Evolutionary conservation across 1,284 basidiomycete genomes (phyloP), one percentile per base, ranked within the genome.

Genomic region (Neolentinus lepideus): DNA sequence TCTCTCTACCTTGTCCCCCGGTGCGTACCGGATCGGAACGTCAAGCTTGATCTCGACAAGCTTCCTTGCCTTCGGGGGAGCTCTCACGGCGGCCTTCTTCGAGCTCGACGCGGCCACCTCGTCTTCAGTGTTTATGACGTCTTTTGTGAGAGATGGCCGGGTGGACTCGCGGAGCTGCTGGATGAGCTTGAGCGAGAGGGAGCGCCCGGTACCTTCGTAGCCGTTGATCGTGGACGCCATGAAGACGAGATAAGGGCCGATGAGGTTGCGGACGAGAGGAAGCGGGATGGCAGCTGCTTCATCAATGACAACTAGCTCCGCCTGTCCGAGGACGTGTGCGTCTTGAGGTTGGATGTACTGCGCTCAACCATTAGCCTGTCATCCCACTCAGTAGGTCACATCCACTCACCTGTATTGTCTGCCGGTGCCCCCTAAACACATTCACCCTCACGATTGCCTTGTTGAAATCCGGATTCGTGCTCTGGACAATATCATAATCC

Each of bases 141-240:
- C 80, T 69, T 84, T 87, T n/a, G 78, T 78, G 51, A 85, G 73
- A 2, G 84, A 85, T 1, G 84, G 81, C 3, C 89, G 81, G 0
- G 90, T 91, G 66, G 85, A 86, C 67, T 97, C 94, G 31, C 97
- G 90, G 2, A 99, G 83, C 71, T 98, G 95, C 71, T 98, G 92
- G 60, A 99, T 92, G 57, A 99, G 89, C 70, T 99, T 99, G 63
- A 99, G 88, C 50, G 93, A 96, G 50, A 99, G 83, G 1, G 94
- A 98, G 33, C 97, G 90, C 19, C 97, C 97, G 0, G 97, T 99
- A 21, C 97, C 97, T 76, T 99, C 97, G 73, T 99, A 99, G 47
- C 97, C 97, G 68, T 98, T 98, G 75, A 99, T 96, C 1, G 97
- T 99, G 19, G 94, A 97, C 1, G 94, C 92, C 80, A 99, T 88